Percentiles rank a stretch among this genome's conserved stretches.
Conservation (phyloP, 768 basidiomycete species). For the Lentinula sp. region DNA sequence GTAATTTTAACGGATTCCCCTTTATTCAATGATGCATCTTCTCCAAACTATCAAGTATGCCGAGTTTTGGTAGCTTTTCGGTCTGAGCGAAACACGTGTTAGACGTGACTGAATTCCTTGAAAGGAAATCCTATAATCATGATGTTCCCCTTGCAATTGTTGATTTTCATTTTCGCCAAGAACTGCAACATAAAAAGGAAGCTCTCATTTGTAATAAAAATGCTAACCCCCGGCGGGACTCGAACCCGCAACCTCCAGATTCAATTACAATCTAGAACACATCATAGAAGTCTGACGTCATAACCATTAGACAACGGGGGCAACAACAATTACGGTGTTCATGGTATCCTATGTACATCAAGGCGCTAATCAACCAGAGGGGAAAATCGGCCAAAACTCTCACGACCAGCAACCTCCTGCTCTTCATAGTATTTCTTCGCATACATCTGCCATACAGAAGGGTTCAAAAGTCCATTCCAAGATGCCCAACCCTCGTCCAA, state of each 20-base stretch:
- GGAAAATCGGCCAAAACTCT: not conserved
- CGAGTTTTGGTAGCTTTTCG: too few relatives aligned
- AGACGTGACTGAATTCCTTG: too few relatives aligned
- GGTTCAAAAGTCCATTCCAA: not conserved
- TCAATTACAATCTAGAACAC: not conserved
- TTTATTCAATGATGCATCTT: not conserved
- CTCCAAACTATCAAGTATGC: not conserved
- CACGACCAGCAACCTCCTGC: not conserved
- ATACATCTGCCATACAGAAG: not conserved
- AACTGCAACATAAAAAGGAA: not conserved
- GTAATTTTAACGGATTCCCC: not conserved
- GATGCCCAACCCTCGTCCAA: not conserved
- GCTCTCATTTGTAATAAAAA: not conserved
- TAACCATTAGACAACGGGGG: slow-evolving; percentile 2
- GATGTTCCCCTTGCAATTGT: too few relatives aligned
- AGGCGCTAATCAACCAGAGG: not conserved
- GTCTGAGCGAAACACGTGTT: too few relatives aligned
- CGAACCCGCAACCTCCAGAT: slow-evolving; percentile 2
- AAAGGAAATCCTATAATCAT: too few relatives aligned
- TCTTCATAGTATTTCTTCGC: not conserved
- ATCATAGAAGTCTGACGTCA: slow-evolving; percentile 1
- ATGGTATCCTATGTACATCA: not conserved
- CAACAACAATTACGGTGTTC: not conserved
- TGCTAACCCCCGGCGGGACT: not conserved
- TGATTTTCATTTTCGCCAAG: not conserved